Evolutionary conservation across 23 red algal genomes (phyloP).

Genomic region (Rhodosorus marinus): DNA sequence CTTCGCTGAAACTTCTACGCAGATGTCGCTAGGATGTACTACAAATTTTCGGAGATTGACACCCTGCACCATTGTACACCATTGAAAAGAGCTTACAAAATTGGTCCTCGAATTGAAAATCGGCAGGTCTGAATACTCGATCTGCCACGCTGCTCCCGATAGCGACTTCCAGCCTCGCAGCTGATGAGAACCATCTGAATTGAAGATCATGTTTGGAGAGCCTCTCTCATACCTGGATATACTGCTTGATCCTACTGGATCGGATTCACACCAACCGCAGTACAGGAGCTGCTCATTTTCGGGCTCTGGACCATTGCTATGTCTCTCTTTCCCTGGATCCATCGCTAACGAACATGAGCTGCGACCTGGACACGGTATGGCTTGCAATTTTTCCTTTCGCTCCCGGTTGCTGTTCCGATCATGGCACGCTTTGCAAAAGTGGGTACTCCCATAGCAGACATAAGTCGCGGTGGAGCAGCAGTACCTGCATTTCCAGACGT

Average conservation of each 20-base stretch:
- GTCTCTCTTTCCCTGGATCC: background rate
- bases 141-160: background rate
- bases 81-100: slow-evolving; percentile 10
- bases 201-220: slow-evolving; percentile 23
- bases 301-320: slow-evolving; percentile 9
- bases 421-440: slow-evolving; percentile 38
- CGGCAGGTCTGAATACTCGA: slow-evolving; percentile 4
- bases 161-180: slow-evolving; percentile 8
- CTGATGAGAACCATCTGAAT: slow-evolving; percentile 3
- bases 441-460: slow-evolving; percentile 28
- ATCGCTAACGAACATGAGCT: slow-evolving; percentile 1
- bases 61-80: slow-evolving; percentile 19
- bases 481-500: slow-evolving; percentile 45
- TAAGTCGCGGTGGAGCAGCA: slow-evolving; percentile 14
- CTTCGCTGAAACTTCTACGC: slow-evolving; percentile 14
- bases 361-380: slow-evolving; percentile 7
- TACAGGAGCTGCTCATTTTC: slow-evolving; percentile 20
- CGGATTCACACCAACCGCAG: slow-evolving; percentile 15
- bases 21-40: background rate
- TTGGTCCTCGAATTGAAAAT: slow-evolving; percentile 1
- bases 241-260: background rate
- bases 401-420: background rate
- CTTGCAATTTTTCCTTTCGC: background rate
- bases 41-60: slow-evolving; percentile 16
- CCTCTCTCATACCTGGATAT: background rate